Evolutionary conservation across 129 eudicot species (phyloP), one percentile per base, ranked within the genome.

Genomic region (Apium graveolens): DNA sequence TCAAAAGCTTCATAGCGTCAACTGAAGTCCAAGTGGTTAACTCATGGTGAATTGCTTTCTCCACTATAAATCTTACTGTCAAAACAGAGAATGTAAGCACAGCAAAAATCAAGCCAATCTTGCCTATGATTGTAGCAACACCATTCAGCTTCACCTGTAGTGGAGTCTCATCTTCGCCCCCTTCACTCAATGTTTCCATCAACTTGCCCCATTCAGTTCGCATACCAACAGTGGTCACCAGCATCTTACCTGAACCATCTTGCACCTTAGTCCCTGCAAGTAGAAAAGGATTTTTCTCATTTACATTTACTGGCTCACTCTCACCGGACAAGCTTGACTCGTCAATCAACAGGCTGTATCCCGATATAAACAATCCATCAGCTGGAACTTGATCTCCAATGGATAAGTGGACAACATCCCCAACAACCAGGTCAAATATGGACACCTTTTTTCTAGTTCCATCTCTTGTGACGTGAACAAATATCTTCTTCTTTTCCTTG

Each of bases 201-300:
- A 94, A 79, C 70, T 84, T 86, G 31, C 96, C 98, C 98, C 98
- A 94, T 86, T 91, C 96, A 37, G 98, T 95, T 82, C 86, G 90
- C 97, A 90, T 88, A 66, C 98, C 97, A 69, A 95, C 98, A 13
- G 98, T 85, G 13, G 96, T 86, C 34, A 95, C 96, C 31, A 95
- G 81, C 98, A 95, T 95, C 70, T 87, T 90, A 78, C 79, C 96
- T n/a, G 93, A 87, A 17, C 98, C 98, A 72, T 95, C 94, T 86
- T 88, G 92, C 76, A 95, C 97, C 81, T 90, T 95, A 7, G 97
- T 91, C 76, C 98, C 98, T 0, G 92, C 81, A 17, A 95, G 83
- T 57, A 95, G 85, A 57, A 95, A 95, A 2, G 97, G 98, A 78
- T 82, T 90, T 11, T 86, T 81, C 53, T 80, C 86, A 46, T 83